Conservation (phyloP, 306 rosid genomes). For the Aeschynomene evenia region DNA sequence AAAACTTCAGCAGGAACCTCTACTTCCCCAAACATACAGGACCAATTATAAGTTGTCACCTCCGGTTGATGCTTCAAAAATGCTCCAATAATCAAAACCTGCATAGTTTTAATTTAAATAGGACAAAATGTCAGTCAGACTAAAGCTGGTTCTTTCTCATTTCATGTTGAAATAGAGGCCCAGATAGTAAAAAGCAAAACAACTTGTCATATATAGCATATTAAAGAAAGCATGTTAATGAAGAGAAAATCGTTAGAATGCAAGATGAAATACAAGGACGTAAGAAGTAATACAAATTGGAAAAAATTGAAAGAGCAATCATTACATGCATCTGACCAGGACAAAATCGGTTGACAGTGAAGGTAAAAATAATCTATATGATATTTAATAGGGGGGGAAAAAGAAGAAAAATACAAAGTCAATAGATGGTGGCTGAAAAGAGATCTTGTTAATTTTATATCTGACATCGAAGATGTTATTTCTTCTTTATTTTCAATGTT, state of each 20-base stretch:
- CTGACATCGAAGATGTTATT: neutral
- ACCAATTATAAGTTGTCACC: slow-evolving; percentile 56
- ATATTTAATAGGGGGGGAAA: neutral
- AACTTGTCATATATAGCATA: slow-evolving; percentile 15
- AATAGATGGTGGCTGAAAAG: neutral
- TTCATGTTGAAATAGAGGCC: slow-evolving; percentile 15
- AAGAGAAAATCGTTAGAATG: neutral
- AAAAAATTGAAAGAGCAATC: slow-evolving; percentile 15
- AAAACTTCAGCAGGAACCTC: slow-evolving; percentile 83
- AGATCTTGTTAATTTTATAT: neutral
- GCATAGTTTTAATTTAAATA: slow-evolving; percentile 32
- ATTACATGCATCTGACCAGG: slow-evolving; percentile 16
- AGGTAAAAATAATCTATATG: no score
- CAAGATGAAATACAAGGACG: neutral
- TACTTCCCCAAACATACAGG: slow-evolving; percentile 93
- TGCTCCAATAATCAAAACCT: slow-evolving; percentile 75
- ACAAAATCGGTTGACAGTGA: slow-evolving; percentile 13
- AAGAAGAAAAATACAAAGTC: slow-evolving; percentile 17
- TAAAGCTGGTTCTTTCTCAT: neutral
- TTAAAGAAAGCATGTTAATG: neutral
- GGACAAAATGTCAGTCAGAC: slow-evolving; percentile 20
- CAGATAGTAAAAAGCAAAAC: neutral
- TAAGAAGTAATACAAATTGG: neutral
- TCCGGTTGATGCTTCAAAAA: slow-evolving; percentile 55
- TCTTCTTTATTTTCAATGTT: slow-evolving; percentile 7